Evolutionary conservation across 2,329 filamentous ascomycete genomes (phyloP), one percentile per base, ranked within the genome.

Genomic region (Aspergillus bombycis): DNA sequence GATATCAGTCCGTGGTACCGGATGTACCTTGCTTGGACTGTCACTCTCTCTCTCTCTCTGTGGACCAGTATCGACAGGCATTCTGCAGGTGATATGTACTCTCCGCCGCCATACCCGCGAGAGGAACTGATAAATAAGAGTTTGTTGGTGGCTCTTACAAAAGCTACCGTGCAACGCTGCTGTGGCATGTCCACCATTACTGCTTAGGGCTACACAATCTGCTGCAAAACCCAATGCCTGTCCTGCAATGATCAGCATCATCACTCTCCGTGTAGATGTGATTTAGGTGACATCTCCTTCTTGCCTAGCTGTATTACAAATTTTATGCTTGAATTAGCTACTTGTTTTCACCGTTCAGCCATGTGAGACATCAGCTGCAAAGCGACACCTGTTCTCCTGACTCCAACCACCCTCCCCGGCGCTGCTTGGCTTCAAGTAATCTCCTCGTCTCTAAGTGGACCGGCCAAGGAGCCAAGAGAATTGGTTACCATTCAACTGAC

Each of bases 291-390:
- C 52, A n/a, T n/a, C 52, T 38, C 52, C 3, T 21, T 26, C 19
- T 9, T 16, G 23, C 26, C 16, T 54, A 36, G 52, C 16, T 7
- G n/a, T 21, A 38, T 54, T 54, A 36, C n/a, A 54, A 36, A 54
- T 16, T 34, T 36, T 36, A 36, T 54, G 32, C 52, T 54, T 54
- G 52, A 54, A 54, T 38, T 8, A 26, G 38, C 52, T 34, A 54
- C 30, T 23, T 34, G 26, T 58, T 21, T 23, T 48, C 46, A 16
- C 23, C 30, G 32, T 21, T n/a, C 21, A 53, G 56, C 58, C 66
- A 71, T 71, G 70, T 74, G 71, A 74, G 72, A 74, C 70, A 69
- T 69, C 65, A 64, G 63, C 71, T 70, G 68, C 68, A 70, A 65
- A 65, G 65, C 53, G 57, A 53, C 38, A n/a, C 57, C 41, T 45